Evolutionary conservation across 495 filamentous ascomycete genomes (phyloP).

Genomic region (Cetradonia linearis): DNA sequence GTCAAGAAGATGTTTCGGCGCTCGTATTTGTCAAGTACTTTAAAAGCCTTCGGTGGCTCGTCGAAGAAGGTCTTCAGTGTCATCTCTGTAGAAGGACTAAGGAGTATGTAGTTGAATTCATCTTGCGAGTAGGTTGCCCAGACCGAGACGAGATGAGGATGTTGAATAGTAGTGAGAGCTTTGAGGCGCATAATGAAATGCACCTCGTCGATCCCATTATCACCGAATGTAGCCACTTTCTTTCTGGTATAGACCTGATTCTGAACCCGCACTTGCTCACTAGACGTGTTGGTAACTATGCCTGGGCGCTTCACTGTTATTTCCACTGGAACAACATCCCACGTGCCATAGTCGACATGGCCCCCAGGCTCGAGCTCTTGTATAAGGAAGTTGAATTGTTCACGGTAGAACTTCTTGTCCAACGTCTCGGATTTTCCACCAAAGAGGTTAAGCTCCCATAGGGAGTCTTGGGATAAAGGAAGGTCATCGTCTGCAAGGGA

Average conservation of each 20-base stretch:
- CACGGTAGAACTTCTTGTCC: constrained; percentile 64
- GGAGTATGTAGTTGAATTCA: constrained; percentile 62
- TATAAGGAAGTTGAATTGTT: constrained; percentile 74
- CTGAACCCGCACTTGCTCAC: constrained; percentile 60
- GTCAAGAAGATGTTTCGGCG: constrained; percentile 59
- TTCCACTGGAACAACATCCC: constrained; percentile 73
- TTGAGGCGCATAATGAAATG: constrained; percentile 53
- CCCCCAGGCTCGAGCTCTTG: constrained; percentile 58
- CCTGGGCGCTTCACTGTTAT: constrained; percentile 46
- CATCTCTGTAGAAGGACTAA: constrained; percentile 62
- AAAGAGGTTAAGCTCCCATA: constrained; percentile 57
- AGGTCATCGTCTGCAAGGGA: constrained; percentile 86
- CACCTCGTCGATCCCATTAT: constrained; percentile 29
- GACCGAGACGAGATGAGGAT: constrained; percentile 71
- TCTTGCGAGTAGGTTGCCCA: constrained; percentile 72
- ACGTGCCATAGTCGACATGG: constrained; percentile 62
- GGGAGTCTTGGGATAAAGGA: constrained; percentile 61
- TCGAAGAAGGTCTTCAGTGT: constrained; percentile 71
- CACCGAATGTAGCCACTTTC: constrained; percentile 52
- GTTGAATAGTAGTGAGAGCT: constrained; percentile 61
- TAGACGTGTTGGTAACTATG: constrained; percentile 38
- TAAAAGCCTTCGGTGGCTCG: constrained; percentile 54
- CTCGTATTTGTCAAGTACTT: constrained; percentile 60
- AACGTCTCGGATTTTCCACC: constrained; percentile 48
- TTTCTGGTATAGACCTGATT: constrained; percentile 59